Base-by-base conservation (phyloP, 2,329 filamentous ascomycete species). In the Tolypocladium ovalisporum region DNA sequence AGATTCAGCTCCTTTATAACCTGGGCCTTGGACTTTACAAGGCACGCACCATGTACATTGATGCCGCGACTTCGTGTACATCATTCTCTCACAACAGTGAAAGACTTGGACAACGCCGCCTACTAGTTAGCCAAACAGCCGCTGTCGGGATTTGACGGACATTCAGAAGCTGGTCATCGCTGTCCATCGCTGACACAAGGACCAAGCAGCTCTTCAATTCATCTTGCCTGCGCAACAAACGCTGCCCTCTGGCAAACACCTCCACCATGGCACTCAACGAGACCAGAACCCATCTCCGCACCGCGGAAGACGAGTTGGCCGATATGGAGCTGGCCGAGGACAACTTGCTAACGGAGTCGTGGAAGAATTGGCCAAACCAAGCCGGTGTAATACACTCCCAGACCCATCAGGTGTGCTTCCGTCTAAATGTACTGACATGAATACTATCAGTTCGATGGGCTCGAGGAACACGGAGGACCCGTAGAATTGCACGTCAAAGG, bases 381-480 rank as follows among this genome's bases (percentile, higher is more conserved):
- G 75, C 75, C 4, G 77, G 73, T 1, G 76, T 78, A 68, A 63
- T 27, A 12, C 27, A 29, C 1, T 2, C 12, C 10, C 9, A 37
- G 35, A 17, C 52, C 1, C 17, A 34, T 12, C 10, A 19, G 7
- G n/a, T n/a, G 13, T 3, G 13, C 34, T 24, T 52, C 32, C n/a
- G n/a, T n/a, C n/a, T n/a, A n/a, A 35, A 40, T 19, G 10, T 22
- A 8, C 39, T 42, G 39, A 42, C 39, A 22, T 42, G n/a, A 27
- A 19, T 44, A n/a, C n/a, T n/a, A 40, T 6, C 12, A 90, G 85
- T 90, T 90, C 64, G 80, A 88, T 57, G 81, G 79, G 22, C 75
- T 86, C 51, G 82, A 82, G 17, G 85, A 90, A 63, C 80, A 89
- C 61, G 78, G 78, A 4, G 79, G 80, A 0, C 87, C 88, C 0